Conservation (phyloP, 78 protist genomes). For the Thecamonas trahens region DNA sequence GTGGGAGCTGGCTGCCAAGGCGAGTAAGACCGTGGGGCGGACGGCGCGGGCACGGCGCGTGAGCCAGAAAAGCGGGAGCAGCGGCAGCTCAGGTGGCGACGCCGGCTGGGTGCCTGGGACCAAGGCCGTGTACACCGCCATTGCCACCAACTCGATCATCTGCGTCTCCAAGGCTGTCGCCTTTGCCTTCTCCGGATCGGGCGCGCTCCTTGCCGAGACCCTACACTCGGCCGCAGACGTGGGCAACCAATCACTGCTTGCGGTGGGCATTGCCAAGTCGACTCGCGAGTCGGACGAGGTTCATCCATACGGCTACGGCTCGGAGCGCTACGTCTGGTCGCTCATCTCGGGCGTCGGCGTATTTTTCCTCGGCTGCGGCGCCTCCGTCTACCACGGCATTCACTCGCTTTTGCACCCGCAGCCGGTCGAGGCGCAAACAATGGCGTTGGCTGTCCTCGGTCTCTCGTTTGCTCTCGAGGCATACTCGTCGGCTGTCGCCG, state of each 20-base stretch:
- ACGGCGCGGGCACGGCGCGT: no score
- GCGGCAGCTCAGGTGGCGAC: no score
- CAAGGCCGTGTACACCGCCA: constrained; percentile 25
- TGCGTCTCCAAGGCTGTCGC: constrained; percentile 4
- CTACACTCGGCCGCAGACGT: constrained; percentile 45
- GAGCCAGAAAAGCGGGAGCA: no score
- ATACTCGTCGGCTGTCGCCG: constrained; percentile 3
- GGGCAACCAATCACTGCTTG: constrained; percentile 35
- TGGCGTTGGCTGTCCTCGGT: constrained; percentile 5
- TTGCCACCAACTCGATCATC: constrained; percentile 2
- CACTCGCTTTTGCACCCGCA: background rate
- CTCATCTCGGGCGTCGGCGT: constrained; percentile 39
- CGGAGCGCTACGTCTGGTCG: constrained; percentile 36
- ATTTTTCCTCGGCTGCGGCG: constrained; percentile 49
- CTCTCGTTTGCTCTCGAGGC: constrained; percentile 19
- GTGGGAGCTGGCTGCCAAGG: no score
- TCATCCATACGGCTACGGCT: constrained; percentile 39
- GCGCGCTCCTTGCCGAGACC: constrained; percentile 19
- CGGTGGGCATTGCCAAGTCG: constrained; percentile 28
- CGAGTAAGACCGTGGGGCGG: no score
- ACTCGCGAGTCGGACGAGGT: constrained; percentile 8
- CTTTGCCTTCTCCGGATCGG: constrained; percentile 19
- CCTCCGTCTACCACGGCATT: constrained; percentile 21
- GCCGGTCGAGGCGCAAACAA: no score
- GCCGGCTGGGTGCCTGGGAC: no score